phyloP scores from a whole-genome alignment of 2,329 filamentous ascomycete species.

The Emericellopsis atlantica region DNA sequence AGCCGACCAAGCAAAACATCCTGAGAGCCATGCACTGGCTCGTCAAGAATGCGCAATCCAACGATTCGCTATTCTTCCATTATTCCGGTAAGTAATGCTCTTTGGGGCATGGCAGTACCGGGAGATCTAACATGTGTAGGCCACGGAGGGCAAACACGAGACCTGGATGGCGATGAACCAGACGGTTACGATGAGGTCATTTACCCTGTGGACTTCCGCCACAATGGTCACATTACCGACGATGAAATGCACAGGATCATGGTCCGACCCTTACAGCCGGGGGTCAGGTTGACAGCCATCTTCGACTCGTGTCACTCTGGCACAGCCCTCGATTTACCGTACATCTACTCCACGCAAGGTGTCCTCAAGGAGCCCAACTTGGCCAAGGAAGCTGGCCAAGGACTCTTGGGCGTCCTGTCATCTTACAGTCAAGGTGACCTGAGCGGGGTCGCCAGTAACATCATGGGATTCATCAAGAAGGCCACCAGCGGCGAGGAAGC shows the following conservation, averaged over 20 bases:
- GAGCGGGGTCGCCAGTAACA: slow-evolving; percentile 65
- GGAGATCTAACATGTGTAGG: slow-evolving; percentile 25
- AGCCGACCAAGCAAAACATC: slow-evolving; percentile 92
- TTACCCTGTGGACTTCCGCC: slow-evolving; percentile 70
- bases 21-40: slow-evolving; percentile 96
- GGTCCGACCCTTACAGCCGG: slow-evolving; percentile 41
- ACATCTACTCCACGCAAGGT: slow-evolving; percentile 57
- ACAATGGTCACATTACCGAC: slow-evolving; percentile 70
- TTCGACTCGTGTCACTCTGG: slow-evolving; percentile 58
- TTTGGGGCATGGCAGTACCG: not conserved
- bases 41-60: slow-evolving; percentile 81
- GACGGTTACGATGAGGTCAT: slow-evolving; percentile 78
- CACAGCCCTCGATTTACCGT: slow-evolving; percentile 53
- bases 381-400: slow-evolving; percentile 54
- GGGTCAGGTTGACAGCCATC: slow-evolving; percentile 48
- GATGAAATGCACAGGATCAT: slow-evolving; percentile 74
- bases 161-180: slow-evolving; percentile 67
- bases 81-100: slow-evolving; percentile 59
- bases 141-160: slow-evolving; percentile 71
- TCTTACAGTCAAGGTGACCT: slow-evolving; percentile 61
- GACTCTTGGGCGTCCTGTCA: slow-evolving; percentile 45
- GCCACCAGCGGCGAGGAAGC: slow-evolving; percentile 71
- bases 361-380: slow-evolving; percentile 57
- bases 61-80: slow-evolving; percentile 95
- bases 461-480: slow-evolving; percentile 81